Evolutionary conservation across 2,329 filamentous ascomycete species (phyloP), one percentile per base, ranked within the genome.

Genomic region (Phialophora tarda): DNA sequence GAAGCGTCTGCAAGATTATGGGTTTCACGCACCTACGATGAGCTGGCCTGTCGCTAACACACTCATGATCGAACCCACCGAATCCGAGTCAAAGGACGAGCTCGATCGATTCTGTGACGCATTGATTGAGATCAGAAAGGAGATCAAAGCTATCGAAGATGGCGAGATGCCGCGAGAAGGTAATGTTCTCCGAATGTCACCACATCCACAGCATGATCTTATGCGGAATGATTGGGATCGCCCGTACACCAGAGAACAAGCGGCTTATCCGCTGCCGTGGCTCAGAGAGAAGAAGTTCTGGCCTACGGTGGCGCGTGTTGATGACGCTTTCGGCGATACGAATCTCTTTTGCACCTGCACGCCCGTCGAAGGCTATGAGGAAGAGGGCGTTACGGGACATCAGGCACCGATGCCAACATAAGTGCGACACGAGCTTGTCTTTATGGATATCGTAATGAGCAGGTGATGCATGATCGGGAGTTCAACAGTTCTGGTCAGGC

Each of bases 1-100:
- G 75, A 98, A 98, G 85, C 91, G 94, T 69, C 87, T 98, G 23
- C 93, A 97, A 80, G 94, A 98, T 77, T 98, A 96, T 77, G 94
- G 94, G 50, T 98, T 98, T 86, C 94, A 98, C 79, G 91, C 93
- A 1, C 94, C 94, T 0, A 98, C 94, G 61, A 97, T 98, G 94
- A 93, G 89, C 77, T 97, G 92, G 91, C 94, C 94, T 1, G 93
- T 98, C 1, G 86, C 92, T 60, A 96, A 96, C 80, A 97, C 94
- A 0, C 87, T 98, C 53, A 98, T 98, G 94, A 96, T 98, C 71
- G 94, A 98, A 82, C 94, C 94, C 1, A 98, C 94, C 0, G 94
- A 97, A 81, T 93, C 90, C 14, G 94, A 98, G 83, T 91, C 87
- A 79, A 93, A 95, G 78, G 90, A 90, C 69, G 94, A 98, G 82